These are phyloP conservation scores for Suillus americanus DNA, from an alignment of 768 basidiomycete species.

Conservation along the genomic window DNA sequence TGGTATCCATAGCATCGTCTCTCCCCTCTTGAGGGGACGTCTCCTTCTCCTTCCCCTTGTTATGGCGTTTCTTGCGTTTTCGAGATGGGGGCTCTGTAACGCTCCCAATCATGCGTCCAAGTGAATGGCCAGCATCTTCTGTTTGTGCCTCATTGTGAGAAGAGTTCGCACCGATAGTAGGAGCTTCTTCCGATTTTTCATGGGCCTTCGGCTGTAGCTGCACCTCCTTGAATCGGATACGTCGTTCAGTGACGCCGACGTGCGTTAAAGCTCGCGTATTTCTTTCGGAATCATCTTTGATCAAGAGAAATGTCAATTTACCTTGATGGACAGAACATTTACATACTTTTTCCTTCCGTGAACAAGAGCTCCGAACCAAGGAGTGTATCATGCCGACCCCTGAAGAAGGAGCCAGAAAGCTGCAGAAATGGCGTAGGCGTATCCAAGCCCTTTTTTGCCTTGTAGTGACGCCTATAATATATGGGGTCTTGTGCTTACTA, in stretches of 20 bases:
- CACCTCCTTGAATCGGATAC: slow-evolving; percentile 74
- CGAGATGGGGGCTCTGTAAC: not conserved
- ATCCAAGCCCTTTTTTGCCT: slow-evolving; percentile 60
- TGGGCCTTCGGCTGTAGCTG: slow-evolving; percentile 46
- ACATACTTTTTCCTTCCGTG: slow-evolving; percentile 61
- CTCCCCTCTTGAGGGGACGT: not conserved
- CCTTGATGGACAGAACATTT: not conserved
- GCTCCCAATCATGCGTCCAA: slow-evolving; percentile 4
- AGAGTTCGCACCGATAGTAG: not conserved
- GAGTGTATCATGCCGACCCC: slow-evolving; percentile 64
- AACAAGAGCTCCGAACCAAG: slow-evolving; percentile 79
- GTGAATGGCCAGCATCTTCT: not conserved
- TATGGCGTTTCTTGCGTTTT: slow-evolving; percentile 1
- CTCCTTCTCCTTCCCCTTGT: slow-evolving; percentile 2
- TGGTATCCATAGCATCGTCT: not conserved
- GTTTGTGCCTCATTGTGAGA: not conserved
- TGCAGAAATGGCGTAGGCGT: slow-evolving; percentile 78
- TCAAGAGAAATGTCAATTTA: slow-evolving; percentile 6
- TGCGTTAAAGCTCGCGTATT: slow-evolving; percentile 53
- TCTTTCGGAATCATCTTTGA: slow-evolving; percentile 44
- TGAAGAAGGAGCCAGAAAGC: slow-evolving; percentile 71
- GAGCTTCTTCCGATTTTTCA: not conserved
- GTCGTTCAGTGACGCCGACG: slow-evolving; percentile 62
- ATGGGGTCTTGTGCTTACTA: slow-evolving; percentile 45
- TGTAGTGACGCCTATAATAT: not conserved